Base-by-base conservation (phyloP, 306 rosid genomes). In the Fragaria vesca region DNA sequence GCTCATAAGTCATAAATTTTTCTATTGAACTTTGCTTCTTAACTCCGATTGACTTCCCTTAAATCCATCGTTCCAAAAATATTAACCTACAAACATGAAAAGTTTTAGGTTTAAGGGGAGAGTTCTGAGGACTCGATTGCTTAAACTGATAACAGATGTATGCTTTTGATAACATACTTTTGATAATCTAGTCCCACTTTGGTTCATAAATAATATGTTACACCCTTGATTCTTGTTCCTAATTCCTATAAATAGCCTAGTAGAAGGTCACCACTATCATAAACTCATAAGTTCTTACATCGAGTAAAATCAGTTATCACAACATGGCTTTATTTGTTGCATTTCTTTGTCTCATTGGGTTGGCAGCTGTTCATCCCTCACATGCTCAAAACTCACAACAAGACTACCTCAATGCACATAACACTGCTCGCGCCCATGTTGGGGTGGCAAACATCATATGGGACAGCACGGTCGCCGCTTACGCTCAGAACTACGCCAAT, bases 351-450 rank as follows among this genome's bases (percentile, higher is more conserved):
- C 13, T 60, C 12, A 60, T 60, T 1, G 66, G 32, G 6, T 26
- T 60, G 34, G 66, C 66, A 60, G 9, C 1, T 5, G 17, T 26
- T 24, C 66, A 12, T 60, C 66, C 34, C 17, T 60, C 36, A 2
- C 16, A 60, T 60, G 36, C 66, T 4, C 66, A 60, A 21, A 60
- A 60, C 20, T 26, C 38, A 26, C 66, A 60, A 12, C 66, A 60
- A 60, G 66, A 60, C 66, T 60, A 60, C 66, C 66, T 60, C 66
- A 4, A 58, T 58, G 66, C 66, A 3, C 66, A 24, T 13, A 58
- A 58, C 28, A 30, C 34, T 4, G 66, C 66, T 12, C 66, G 17
- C 4, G 2, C 34, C 12, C 34, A 58, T 24, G 66, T 60, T 11
- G 66, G 66, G 15, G 66, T 26, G 34, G 7, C 17, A 60, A 60